These are phyloP conservation scores for Corynascus novoguineensis DNA, from an alignment of 495 filamentous ascomycete genomes.

Conservation along the genomic window DNA sequence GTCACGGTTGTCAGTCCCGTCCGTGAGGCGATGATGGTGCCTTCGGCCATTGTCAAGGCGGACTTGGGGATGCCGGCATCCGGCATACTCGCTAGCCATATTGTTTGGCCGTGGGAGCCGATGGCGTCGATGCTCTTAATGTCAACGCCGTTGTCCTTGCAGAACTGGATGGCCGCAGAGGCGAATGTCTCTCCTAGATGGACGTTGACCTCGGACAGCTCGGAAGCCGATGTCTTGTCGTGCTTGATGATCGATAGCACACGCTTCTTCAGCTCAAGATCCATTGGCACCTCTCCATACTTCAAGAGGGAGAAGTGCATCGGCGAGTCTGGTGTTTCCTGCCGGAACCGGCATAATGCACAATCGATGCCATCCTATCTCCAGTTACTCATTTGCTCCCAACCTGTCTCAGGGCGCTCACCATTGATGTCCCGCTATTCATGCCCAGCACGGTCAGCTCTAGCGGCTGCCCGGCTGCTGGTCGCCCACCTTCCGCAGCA, in stretches of 20 bases:
- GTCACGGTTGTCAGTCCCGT: conserved; percentile 42
- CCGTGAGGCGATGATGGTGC: conserved; percentile 36
- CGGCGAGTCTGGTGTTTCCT: conserved; percentile 43
- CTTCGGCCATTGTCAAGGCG: conserved; percentile 46
- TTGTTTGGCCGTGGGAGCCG: conserved; percentile 56
- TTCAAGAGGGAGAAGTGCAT: conserved; percentile 32
- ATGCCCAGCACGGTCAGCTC: conserved; percentile 48
- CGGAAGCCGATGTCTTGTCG: neutral
- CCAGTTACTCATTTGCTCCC: neutral
- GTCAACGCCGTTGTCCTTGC: conserved; percentile 40
- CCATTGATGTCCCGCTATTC: conserved; percentile 47
- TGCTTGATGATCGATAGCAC: conserved; percentile 40
- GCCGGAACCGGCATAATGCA: conserved; percentile 46
- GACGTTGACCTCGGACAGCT: conserved; percentile 49
- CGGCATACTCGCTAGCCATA: conserved; percentile 54
- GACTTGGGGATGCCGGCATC: conserved; percentile 43
- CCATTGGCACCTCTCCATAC: neutral
- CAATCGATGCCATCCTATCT: conserved; percentile 35
- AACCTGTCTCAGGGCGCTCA: neutral
- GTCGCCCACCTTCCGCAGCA: neutral
- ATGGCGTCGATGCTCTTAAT: conserved; percentile 48
- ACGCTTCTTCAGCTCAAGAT: conserved; percentile 40
- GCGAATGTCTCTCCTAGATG: conserved; percentile 49
- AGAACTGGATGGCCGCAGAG: conserved; percentile 43
- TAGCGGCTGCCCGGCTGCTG: conserved; percentile 17